These are phyloP conservation scores for Trichoderma lentiforme DNA, from an alignment of 2,329 filamentous ascomycete species.

Conservation along the genomic window DNA sequence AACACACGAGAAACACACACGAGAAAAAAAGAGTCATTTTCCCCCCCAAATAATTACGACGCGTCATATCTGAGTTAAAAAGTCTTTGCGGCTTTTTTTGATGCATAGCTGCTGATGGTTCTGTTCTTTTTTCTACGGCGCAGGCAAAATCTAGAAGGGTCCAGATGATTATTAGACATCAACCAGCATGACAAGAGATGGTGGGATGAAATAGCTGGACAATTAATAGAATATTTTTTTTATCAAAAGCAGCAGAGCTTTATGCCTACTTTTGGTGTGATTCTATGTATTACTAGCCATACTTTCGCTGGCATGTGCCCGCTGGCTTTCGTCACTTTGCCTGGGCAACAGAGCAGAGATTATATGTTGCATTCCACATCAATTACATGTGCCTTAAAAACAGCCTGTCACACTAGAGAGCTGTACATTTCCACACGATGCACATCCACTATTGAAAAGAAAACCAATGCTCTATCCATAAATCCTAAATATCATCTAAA, in stretches of 20 bases:
- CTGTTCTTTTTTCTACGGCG: conserved; percentile 4
- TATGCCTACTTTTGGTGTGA: background rate
- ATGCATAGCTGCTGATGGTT: conserved; percentile 18
- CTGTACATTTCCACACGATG: background rate
- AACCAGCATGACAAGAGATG: conserved; percentile 1
- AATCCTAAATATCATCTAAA: background rate
- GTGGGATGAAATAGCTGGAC: background rate
- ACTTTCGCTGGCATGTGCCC: background rate
- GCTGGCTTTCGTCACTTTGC: background rate
- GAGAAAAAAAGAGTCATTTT: background rate
- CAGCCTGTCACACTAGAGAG: background rate
- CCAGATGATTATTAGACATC: conserved; percentile 11
- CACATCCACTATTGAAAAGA: background rate
- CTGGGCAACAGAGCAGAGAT: background rate
- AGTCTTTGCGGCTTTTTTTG: background rate
- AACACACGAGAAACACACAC: background rate
- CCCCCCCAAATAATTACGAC: background rate
- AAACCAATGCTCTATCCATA: background rate
- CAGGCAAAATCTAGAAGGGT: conserved; percentile 17
- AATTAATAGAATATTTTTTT: background rate
- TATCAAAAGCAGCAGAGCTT: background rate
- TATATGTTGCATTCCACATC: background rate
- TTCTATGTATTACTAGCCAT: background rate
- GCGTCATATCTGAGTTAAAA: background rate
- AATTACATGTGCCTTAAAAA: background rate